Base-by-base conservation (phyloP, 495 filamentous ascomycete species). In the Penicillium fimorum region DNA sequence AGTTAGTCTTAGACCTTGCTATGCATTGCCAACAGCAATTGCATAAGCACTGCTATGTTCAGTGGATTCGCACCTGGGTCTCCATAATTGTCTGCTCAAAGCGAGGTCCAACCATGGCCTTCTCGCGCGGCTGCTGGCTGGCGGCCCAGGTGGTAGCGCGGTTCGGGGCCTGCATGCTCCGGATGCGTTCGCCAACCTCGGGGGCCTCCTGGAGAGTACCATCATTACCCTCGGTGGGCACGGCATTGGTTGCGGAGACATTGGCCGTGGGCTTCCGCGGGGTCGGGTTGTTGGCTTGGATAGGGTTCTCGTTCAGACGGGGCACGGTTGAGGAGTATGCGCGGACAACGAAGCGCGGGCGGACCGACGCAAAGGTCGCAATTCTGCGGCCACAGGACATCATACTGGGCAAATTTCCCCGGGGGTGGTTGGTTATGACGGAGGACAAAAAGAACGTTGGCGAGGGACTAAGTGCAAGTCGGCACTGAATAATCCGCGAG, bases 31-130 rank as follows among this genome's bases (percentile, higher is more conserved):
- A 13, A 32, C 15, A 49, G 30, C 40, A 55, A 55, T 37, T 5
- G 17, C 29, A 40, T 13, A 17, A 35, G 12, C 44, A 48, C 22
- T 43, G 41, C 24, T 30, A n/a, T 25, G 27, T 44, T 25, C 40
- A 47, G 33, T 30, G 15, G n/a, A 22, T 47, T 76, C 87, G 50
- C 74, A 96, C 92, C 86, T 96, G 94, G 64, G 84, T 76, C 65
- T 87, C 84, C 78, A 96, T 89, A 60, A 92, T 88, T 15, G 90
- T 97, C 82, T 97, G 93, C 80, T 98, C 94, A 65, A 98, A 98
- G 59, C 94, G 80, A 59, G 94, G 94, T 33, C 94, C 94, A 15
- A 82, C 79, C 94, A 98, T 98, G 17, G 89, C 94, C 71, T 82
- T 68, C 47, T 79, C 80, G 57, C 93, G 79, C 15, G 90, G 88